Base-by-base conservation (phyloP, 1,139 yeast genomes). In the Kodamaea anthophila region DNA sequence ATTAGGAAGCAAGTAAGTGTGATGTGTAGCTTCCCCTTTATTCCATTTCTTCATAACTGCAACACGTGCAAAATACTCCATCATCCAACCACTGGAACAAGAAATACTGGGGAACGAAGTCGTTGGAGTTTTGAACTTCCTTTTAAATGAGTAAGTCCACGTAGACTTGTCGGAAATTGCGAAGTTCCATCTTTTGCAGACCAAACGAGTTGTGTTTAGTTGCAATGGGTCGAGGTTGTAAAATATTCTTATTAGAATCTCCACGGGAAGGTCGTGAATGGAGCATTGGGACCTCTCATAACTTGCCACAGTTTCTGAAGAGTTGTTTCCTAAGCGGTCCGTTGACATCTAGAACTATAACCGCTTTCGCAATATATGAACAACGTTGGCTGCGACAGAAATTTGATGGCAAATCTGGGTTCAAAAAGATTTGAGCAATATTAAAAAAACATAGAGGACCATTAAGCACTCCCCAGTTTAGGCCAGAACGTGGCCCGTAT, bases 121-220 rank as follows among this genome's bases (percentile, higher is more conserved):
- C 9, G 52, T 45, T 0, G 69, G 43, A 3, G 54, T 64, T 3
- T 68, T 62, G 40, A 71, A 71, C 32, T 61, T 62, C 15, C 60
- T 45, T 15, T 56, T 52, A 43, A 80, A 77, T 13, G 80, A 63
- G 32, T 64, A 65, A 43, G 66, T 65, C 88, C 88, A 80, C 5
- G 79, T 64, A 29, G 67, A 69, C 37, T 71, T 71, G 46, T 78
- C 79, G 36, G 65, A 65, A 4, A 77, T 66, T 5, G 76, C 61
- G 25, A 47, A 44, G 34, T 69, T 53, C 71, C 85, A 74, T 12
- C 57, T 47, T 24, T 54, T 63, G 42, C 85, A 77, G 3, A 79
- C 81, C 24, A 65, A 52, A 18, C 77, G 62, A 12, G 76, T 47
- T 14, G 55, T 54, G 31, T 60, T 56, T 24, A 80, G 57, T 29